Base-by-base conservation (phyloP, 768 basidiomycete genomes). In the Leccinellum luteum region DNA sequence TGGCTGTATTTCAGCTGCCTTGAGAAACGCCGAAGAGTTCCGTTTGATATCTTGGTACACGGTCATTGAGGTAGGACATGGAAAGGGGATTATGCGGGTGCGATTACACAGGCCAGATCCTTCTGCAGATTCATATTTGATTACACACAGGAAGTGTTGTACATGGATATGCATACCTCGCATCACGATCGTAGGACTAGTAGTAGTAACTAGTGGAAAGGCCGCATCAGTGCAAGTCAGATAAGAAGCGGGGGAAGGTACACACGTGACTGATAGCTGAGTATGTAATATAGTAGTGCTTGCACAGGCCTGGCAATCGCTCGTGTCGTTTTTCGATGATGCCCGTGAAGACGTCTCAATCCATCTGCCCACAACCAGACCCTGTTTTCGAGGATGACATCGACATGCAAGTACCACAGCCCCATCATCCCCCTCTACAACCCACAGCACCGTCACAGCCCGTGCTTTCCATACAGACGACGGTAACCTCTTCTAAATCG, bases 351-450 rank as follows among this genome's bases (percentile, higher is more conserved):
- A 62, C 56, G 58, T 52, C 60, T 1, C 57, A 57, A 12, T 54
- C 63, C 1, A 25, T 57, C 61, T 66, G 56, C 47, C 48, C 68
- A 3, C 60, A 65, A 47, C 50, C 51, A 51, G 72, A 67, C 32
- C 59, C 51, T 32, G 63, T 70, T 1, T 73, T 73, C 60, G 73
- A 74, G 59, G 73, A 74, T 60, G 69, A 76, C 41, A 74, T 74
- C 58, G 69, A 76, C 30, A 65, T 78, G 57, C 72, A 72, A 15
- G 34, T 56, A 15, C 61, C 53, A 0, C 54, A 48, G 1, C 43
- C 54, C 6, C 58, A 27, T 19, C 45, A 38, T 12, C 35, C 21
- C 45, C 17, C 44, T 4, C 54, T 53, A 2, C 45, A 23, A 15
- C 54, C 55, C 0, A 47, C 30, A 7, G 12, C 57, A 14, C 54